A percentile compares a stretch with the other conserved stretches of the same genome.
These are phyloP conservation scores for Trebouxia sp. DNA, from an alignment of 139 green algal genomes.

Conservation along the genomic window DNA sequence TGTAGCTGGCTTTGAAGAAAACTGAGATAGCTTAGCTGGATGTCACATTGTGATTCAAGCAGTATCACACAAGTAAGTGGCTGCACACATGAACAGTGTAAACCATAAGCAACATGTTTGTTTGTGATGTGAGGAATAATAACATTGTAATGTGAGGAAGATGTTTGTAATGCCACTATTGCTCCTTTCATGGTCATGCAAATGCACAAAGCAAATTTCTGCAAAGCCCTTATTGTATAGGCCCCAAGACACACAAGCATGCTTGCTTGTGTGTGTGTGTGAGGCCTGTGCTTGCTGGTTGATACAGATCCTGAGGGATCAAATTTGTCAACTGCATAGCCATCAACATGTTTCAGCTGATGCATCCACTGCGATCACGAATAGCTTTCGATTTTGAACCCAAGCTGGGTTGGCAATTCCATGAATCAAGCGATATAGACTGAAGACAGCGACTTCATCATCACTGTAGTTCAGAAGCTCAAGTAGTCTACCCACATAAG, in stretches of 20 bases:
- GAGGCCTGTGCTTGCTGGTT: neutral
- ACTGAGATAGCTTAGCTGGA: neutral
- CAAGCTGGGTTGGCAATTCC: neutral
- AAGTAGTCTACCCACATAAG: conserved; percentile 11
- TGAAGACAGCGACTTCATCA: conserved; percentile 13
- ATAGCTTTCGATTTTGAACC: conserved; percentile 11
- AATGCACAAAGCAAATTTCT: neutral
- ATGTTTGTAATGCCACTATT: neutral
- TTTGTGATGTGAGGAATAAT: neutral
- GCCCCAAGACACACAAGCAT: conserved; percentile 10
- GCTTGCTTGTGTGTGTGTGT: neutral
- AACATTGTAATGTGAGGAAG: too few relatives aligned
- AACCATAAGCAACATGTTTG: neutral
- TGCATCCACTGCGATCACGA: neutral
- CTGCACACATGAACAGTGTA: conserved; percentile 3
- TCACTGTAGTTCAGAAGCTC: conserved; percentile 23
- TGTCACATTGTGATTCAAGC: neutral
- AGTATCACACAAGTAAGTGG: neutral
- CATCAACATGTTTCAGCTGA: conserved; percentile 10
- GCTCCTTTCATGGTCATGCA: neutral
- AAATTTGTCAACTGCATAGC: conserved; percentile 10
- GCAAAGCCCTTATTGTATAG: neutral
- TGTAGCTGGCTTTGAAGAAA: neutral
- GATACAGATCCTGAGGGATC: conserved; percentile 11
- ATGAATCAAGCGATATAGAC: neutral